Base-by-base conservation (phyloP, 495 filamentous ascomycete genomes). In the Penicillium cinerascens region DNA sequence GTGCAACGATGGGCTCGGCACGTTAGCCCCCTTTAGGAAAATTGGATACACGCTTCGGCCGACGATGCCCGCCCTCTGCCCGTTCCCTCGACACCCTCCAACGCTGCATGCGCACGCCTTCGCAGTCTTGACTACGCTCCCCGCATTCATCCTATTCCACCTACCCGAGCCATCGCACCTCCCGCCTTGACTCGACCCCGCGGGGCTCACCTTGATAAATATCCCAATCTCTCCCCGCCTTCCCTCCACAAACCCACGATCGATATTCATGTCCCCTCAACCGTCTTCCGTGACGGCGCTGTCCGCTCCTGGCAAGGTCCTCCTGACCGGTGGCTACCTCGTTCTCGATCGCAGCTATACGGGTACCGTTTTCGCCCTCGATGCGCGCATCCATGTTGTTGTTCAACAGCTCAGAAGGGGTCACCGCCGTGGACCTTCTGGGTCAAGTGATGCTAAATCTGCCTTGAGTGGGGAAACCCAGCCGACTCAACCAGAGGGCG, bases 271-370 rank as follows among this genome's bases (percentile, higher is more conserved):
- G 59, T 42, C 55, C 22, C 50, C 59, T 21, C 45, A 44, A 52
- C 55, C 60, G 21, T 42, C 55, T 23, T 61, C 63, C 23, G 53
- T 66, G 38, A 75, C 76, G 47, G 90, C 89, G 60, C 79, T 95
- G 56, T 97, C 92, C 54, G 92, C 95, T 2, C 93, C 93, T 20
- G 93, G 93, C 44, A 98, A 98, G 73, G 95, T 98, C 39, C 80
- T 98, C 41, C 79, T 98, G 15, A 89, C 92, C 43, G 93, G 93
- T 36, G 93, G 93, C 38, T 98, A 97, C 65, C 84, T 98, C 11
- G 91, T 97, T 8, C 85, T 98, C 20, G 95, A 97, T 72, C 84
- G 87, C 44, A 76, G 79, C 36, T 92, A 95, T 63, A 92, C 89
- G 2, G 95, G 86, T 9, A 82, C 96, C 16, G 92, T 97, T 6